These are phyloP conservation scores for Podaxis sp. DNA, from an alignment of 768 basidiomycete species.

Conservation along the genomic window DNA sequence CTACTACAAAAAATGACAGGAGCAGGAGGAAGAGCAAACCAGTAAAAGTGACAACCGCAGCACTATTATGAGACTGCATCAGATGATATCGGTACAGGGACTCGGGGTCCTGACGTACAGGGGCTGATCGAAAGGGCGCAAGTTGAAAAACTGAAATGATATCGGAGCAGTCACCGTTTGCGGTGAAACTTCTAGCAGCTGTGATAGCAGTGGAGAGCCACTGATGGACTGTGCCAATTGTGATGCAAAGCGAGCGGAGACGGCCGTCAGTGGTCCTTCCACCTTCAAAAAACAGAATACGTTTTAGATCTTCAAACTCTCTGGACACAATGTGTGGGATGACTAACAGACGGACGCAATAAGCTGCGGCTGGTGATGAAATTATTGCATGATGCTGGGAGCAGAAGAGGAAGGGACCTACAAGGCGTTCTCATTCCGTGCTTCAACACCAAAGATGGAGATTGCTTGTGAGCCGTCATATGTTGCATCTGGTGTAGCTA, in stretches of 20 bases:
- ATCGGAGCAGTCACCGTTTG: conserved; percentile 48
- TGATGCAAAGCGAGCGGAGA: conserved; percentile 33
- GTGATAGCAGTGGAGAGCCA: conserved; percentile 25
- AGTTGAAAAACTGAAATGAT: conserved; percentile 44
- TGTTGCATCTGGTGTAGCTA: conserved; percentile 36
- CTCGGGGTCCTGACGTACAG: conserved; percentile 36
- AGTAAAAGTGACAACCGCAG: conserved; percentile 49
- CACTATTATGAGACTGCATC: conserved; percentile 28
- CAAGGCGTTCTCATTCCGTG: conserved; percentile 33
- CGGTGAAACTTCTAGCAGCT: conserved; percentile 46
- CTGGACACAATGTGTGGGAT: too few species aligned
- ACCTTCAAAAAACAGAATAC: conserved; percentile 21
- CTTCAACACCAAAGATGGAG: conserved; percentile 39
- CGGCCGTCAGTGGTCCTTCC: conserved; percentile 31
- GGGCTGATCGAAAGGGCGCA: conserved; percentile 56
- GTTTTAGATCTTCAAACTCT: not conserved
- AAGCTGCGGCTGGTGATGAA: conserved; percentile 28
- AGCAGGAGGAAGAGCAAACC: conserved; percentile 54
- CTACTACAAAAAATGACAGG: conserved; percentile 42
- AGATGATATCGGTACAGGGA: not conserved
- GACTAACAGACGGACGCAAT: conserved; percentile 29
- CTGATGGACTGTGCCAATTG: conserved; percentile 28
- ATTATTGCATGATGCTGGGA: not conserved
- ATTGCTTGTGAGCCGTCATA: conserved; percentile 51
- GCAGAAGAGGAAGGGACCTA: conserved; percentile 28